phyloP scores from a whole-genome alignment of 2,329 filamentous ascomycete genomes.

The Neofusicoccum umdonicola region DNA sequence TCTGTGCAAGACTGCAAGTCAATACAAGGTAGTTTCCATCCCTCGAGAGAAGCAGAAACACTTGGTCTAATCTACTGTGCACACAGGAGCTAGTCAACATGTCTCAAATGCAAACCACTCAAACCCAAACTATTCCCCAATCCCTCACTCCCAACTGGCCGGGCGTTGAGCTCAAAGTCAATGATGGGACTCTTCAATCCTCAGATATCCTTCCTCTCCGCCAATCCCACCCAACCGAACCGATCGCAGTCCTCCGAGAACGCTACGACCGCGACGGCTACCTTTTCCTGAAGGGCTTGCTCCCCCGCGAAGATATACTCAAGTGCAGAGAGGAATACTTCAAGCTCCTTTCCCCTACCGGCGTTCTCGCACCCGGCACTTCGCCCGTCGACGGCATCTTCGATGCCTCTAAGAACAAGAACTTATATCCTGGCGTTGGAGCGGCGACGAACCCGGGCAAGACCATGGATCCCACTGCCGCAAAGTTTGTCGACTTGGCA shows the following conservation, averaged over 20 bases:
- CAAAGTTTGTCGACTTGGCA: conserved; percentile 50
- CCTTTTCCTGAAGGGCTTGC: conserved; percentile 53
- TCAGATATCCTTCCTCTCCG: conserved; percentile 45
- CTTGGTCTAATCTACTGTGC: too few species aligned
- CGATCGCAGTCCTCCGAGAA: conserved; percentile 47
- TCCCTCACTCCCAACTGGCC: conserved; percentile 23
- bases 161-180: conserved; percentile 40
- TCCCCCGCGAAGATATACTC: conserved; percentile 55
- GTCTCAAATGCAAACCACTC: too few species aligned
- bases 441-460: conserved; percentile 46
- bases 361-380: conserved; percentile 55
- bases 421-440: conserved; percentile 54
- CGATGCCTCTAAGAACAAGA: conserved; percentile 41
- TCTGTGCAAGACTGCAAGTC: too few species aligned
- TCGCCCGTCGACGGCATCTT: conserved; percentile 55
- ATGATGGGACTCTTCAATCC: conserved; percentile 46
- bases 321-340: conserved; percentile 55
- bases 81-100: too few species aligned
- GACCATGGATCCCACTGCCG: conserved; percentile 41
- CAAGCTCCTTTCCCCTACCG: conserved; percentile 52
- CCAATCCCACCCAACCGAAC: conserved; percentile 44
- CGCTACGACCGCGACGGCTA: conserved; percentile 54
- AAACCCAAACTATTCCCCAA: conserved; percentile 8
- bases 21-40: too few species aligned
- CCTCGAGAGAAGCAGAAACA: too few species aligned